Evolutionary conservation across 2,329 filamentous ascomycete species (phyloP).

Genomic region (Fusarium scirpi): DNA sequence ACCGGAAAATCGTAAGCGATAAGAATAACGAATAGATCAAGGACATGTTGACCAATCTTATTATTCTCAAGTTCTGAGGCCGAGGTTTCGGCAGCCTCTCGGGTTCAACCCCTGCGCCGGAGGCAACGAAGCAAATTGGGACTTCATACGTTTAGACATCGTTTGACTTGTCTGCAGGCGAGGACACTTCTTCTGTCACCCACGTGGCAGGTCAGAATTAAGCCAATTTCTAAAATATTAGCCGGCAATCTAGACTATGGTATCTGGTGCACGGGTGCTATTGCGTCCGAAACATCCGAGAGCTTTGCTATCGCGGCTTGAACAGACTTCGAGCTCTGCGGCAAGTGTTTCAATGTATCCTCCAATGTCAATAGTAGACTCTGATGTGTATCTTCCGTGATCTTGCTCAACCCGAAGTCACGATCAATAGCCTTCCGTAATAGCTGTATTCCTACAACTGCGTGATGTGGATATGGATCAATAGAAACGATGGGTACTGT

Average conservation of each 20-base stretch:
- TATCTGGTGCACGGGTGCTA: background rate
- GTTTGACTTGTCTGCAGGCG: too few relatives aligned
- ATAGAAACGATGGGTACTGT: constrained; percentile 49
- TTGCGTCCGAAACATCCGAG: constrained; percentile 7
- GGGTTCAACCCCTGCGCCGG: background rate
- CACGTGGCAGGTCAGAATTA: too few relatives aligned
- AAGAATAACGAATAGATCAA: background rate
- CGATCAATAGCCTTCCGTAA: constrained; percentile 49
- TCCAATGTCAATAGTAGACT: constrained; percentile 46
- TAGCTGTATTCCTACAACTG: constrained; percentile 49
- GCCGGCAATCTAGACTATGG: background rate
- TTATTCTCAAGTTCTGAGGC: background rate
- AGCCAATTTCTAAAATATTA: too few relatives aligned
- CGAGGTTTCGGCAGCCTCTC: background rate
- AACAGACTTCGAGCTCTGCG: constrained; percentile 50
- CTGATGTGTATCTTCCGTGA: constrained; percentile 44
- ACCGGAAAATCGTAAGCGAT: background rate
- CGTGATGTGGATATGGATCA: constrained; percentile 51
- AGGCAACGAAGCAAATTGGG: background rate
- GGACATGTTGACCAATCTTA: background rate
- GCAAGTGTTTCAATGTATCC: constrained; percentile 44
- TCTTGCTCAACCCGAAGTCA: constrained; percentile 44
- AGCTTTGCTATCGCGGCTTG: constrained; percentile 47
- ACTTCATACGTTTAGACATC: background rate
- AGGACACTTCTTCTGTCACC: background rate